Evolutionary conservation across 495 filamentous ascomycete genomes (phyloP).

Genomic region (Platismatia glauca): DNA sequence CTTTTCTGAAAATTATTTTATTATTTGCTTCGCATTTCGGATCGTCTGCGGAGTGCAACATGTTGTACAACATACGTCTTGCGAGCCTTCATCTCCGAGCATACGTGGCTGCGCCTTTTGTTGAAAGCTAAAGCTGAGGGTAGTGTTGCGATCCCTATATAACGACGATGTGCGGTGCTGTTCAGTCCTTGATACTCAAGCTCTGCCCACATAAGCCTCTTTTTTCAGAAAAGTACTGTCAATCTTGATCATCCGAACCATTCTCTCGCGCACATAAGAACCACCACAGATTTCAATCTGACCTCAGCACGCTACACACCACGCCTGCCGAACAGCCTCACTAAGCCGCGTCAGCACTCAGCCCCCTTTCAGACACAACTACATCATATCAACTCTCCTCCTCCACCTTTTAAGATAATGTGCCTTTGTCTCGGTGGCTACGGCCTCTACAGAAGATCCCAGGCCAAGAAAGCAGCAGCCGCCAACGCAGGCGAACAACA

Average conservation of each 20-base stretch:
- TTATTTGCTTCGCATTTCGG: background rate
- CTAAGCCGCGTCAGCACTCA: background rate
- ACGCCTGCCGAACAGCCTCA: background rate
- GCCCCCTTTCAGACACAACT: background rate
- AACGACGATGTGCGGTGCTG: background rate
- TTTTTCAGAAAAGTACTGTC: background rate
- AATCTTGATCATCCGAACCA: background rate
- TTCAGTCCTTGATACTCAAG: background rate
- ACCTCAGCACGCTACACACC: no score
- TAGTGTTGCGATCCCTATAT: background rate
- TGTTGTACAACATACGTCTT: background rate
- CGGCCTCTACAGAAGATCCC: background rate
- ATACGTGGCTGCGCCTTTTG: background rate
- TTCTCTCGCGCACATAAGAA: no score
- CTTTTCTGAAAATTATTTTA: no score
- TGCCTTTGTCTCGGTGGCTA: slow-evolving; percentile 4
- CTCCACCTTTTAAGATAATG: background rate
- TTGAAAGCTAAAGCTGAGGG: background rate
- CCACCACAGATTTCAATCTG: no score
- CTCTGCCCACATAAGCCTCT: background rate
- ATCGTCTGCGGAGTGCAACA: background rate
- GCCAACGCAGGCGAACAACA: background rate
- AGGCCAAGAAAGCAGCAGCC: background rate
- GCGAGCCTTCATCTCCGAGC: background rate
- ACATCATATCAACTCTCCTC: background rate